These are phyloP conservation scores for Alisma plantagoaquatica DNA, from an alignment of 106 monocot genomes.

Conservation along the genomic window DNA sequence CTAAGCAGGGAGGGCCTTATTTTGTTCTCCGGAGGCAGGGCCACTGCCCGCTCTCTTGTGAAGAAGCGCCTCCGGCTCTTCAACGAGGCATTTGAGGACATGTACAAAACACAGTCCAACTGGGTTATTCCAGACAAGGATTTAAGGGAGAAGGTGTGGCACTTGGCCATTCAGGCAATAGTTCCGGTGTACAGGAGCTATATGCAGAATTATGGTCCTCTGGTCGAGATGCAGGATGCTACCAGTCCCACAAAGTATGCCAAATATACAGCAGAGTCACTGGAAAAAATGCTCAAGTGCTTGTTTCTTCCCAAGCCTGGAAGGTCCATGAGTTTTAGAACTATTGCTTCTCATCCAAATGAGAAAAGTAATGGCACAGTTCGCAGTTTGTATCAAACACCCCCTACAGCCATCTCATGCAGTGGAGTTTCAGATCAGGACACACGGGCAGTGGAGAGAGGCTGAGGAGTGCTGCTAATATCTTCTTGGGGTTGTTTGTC, in stretches of 20 bases:
- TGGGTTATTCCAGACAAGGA: conserved; percentile 83
- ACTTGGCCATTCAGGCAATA: conserved; percentile 38
- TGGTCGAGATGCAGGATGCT: conserved; percentile 84
- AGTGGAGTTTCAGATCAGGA: no score
- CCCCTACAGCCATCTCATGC: no score
- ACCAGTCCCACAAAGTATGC: conserved; percentile 67
- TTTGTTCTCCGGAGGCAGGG: conserved; percentile 78
- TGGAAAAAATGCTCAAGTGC: conserved; percentile 69
- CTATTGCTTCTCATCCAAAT: conserved; percentile 41
- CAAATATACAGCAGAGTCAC: conserved; percentile 49
- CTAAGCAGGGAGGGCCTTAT: conserved; percentile 76
- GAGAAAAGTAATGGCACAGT: conserved; percentile 32
- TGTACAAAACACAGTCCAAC: conserved; percentile 58
- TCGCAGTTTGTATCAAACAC: conserved; percentile 24
- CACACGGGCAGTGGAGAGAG: no score
- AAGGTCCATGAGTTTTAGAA: conserved; percentile 39
- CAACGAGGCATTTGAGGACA: conserved; percentile 68
- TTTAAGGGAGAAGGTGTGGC: conserved; percentile 64
- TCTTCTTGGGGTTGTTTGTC: no score
- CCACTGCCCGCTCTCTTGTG: conserved; percentile 70
- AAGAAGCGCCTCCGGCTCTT: conserved; percentile 72
- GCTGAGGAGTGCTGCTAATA: no score
- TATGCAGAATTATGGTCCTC: conserved; percentile 85
- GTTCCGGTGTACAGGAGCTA: conserved; percentile 75
- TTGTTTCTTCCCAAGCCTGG: conserved; percentile 55